Percentiles rank a stretch among this genome's conserved stretches.
These are phyloP conservation scores for Spinacia oleracea DNA, from an alignment of 179 eudicot genomes.

Conservation along the genomic window DNA sequence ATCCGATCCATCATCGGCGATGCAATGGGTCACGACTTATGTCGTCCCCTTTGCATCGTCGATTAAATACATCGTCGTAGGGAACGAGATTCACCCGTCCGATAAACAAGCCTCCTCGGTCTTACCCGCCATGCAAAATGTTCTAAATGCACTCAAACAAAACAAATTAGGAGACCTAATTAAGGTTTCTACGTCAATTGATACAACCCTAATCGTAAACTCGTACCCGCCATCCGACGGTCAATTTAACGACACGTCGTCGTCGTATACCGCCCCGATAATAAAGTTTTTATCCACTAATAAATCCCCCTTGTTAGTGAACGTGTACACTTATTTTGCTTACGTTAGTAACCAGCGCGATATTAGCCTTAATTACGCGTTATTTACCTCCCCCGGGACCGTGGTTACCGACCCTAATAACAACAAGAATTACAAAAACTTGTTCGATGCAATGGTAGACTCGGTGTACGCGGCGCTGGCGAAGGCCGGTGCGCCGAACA, in stretches of 20 bases:
- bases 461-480: constrained; percentile 31
- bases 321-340: constrained; percentile 10
- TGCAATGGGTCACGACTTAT: constrained; percentile 36
- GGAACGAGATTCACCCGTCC: constrained; percentile 44
- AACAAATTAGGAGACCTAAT: constrained; percentile 27
- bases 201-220: neutral
- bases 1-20: constrained; percentile 10
- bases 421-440: constrained; percentile 28
- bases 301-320: neutral
- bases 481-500: neutral
- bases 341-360: neutral
- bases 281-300: neutral
- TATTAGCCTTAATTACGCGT: neutral
- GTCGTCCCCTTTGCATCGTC: constrained; percentile 29
- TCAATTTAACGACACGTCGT: neutral
- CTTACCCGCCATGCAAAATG: constrained; percentile 44
- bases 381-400: neutral
- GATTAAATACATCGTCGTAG: constrained; percentile 43
- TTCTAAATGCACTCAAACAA: constrained; percentile 26
- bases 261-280: neutral
- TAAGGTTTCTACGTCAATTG: constrained; percentile 18
- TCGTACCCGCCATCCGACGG: neutral
- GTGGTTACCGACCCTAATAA: neutral
- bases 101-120: constrained; percentile 21
- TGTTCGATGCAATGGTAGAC: constrained; percentile 51